These are phyloP conservation scores for Rhizoctonia solani DNA, from an alignment of 1,284 basidiomycete genomes.

Conservation along the genomic window DNA sequence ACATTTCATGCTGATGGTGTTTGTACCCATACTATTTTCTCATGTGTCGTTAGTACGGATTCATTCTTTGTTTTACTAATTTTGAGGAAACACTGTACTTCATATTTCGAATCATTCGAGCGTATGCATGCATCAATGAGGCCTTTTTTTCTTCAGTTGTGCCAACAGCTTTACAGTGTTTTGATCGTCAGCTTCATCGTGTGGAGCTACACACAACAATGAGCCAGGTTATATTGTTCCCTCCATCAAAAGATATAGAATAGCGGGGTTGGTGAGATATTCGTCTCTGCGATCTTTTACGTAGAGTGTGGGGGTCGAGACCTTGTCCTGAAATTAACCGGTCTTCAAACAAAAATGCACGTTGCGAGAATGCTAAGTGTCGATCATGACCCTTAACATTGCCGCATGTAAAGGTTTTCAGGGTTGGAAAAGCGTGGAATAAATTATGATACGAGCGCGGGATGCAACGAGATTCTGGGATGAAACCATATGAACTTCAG, in stretches of 20 bases:
- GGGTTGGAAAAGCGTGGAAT: conserved; percentile 28
- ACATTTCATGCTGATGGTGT: background rate
- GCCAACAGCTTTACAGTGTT: background rate
- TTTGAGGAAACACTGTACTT: conserved; percentile 4
- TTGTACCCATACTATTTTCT: conserved; percentile 15
- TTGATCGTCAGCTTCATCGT: conserved; percentile 17
- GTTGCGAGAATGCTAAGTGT: background rate
- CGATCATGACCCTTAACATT: conserved; percentile 1
- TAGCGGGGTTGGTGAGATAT: no score
- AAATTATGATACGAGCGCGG: conserved; percentile 19
- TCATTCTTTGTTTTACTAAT: background rate
- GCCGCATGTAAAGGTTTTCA: conserved; percentile 2
- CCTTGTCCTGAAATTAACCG: background rate
- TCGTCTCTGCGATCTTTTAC: background rate
- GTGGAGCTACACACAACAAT: no score
- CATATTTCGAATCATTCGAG: background rate
- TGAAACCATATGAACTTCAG: background rate
- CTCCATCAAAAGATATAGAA: no score
- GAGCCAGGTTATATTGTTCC: no score
- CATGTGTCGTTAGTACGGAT: conserved; percentile 20
- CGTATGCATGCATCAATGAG: background rate
- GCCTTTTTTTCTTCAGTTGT: conserved; percentile 7
- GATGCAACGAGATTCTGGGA: background rate
- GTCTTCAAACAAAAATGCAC: background rate
- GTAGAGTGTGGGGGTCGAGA: background rate